Evolutionary conservation across 2,329 filamentous ascomycete genomes (phyloP).

Genomic region (Sarocladium kiliense): DNA sequence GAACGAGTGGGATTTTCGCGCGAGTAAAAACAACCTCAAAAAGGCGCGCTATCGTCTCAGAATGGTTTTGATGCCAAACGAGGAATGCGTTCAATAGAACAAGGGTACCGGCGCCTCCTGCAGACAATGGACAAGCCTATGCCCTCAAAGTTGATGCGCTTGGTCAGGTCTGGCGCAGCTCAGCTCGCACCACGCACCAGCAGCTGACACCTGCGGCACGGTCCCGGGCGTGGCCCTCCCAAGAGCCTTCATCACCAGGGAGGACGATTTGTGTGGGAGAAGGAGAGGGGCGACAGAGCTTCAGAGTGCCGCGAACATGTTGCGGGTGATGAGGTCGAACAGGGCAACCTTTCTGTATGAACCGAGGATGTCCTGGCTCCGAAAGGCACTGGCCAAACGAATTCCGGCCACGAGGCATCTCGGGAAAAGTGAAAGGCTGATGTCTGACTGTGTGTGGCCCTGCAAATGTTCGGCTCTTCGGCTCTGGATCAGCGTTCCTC

Average conservation of each 20-base stretch:
- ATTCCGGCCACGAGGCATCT: slow-evolving; percentile 40
- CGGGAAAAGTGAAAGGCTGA: slow-evolving; percentile 28
- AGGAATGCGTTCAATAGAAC: slow-evolving; percentile 35
- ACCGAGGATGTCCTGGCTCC: slow-evolving; percentile 34
- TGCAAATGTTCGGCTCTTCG: neutral
- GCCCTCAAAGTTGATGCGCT: slow-evolving; percentile 50
- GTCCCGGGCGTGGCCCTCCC: slow-evolving; percentile 30
- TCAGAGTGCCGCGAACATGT: slow-evolving; percentile 11
- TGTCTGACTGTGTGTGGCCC: slow-evolving; percentile 44
- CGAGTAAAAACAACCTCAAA: slow-evolving; percentile 96
- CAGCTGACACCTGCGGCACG: slow-evolving; percentile 34
- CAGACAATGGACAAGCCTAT: slow-evolving; percentile 36
- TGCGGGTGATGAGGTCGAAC: neutral
- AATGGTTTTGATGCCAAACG: slow-evolving; percentile 31
- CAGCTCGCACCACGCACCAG: slow-evolving; percentile 39
- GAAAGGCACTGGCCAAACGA: slow-evolving; percentile 15
- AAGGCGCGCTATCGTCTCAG: slow-evolving; percentile 70
- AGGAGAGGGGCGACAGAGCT: neutral
- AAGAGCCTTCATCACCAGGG: slow-evolving; percentile 1
- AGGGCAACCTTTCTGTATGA: slow-evolving; percentile 39
- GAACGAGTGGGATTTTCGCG: slow-evolving; percentile 61
- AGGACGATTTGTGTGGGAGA: neutral
- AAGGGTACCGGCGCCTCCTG: slow-evolving; percentile 43
- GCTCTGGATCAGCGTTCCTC: slow-evolving; percentile 26
- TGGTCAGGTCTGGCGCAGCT: slow-evolving; percentile 45